These are phyloP conservation scores for Lophiotrema nucula DNA, from an alignment of 495 filamentous ascomycete species.

Conservation along the genomic window DNA sequence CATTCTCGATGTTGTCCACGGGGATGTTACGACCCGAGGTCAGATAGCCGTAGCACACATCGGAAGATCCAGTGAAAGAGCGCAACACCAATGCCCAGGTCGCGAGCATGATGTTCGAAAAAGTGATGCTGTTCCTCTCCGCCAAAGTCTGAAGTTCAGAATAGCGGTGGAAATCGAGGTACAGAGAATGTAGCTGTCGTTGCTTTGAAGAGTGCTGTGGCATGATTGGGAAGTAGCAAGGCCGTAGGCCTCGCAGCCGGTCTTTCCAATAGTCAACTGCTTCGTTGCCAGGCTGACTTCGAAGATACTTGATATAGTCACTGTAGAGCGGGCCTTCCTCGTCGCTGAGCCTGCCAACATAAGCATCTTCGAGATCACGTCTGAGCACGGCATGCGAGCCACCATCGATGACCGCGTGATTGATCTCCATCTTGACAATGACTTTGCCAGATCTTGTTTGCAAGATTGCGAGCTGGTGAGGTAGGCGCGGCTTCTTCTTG, in stretches of 20 bases:
- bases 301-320: slow-evolving; percentile 53
- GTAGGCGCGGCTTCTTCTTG: slow-evolving; percentile 43
- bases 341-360: slow-evolving; percentile 43
- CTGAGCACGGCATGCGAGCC: slow-evolving; percentile 50
- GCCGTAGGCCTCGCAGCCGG: slow-evolving; percentile 50
- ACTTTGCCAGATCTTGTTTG: slow-evolving; percentile 44
- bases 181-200: slow-evolving; percentile 17
- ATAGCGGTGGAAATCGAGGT: slow-evolving; percentile 22
- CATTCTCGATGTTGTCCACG: slow-evolving; percentile 48
- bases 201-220: slow-evolving; percentile 25
- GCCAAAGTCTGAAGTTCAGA: slow-evolving; percentile 21
- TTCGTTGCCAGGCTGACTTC: slow-evolving; percentile 39
- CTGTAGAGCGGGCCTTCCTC: slow-evolving; percentile 52
- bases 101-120: slow-evolving; percentile 23
- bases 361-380: slow-evolving; percentile 50
- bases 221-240: slow-evolving; percentile 51
- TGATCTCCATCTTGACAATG: slow-evolving; percentile 55
- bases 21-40: slow-evolving; percentile 49
- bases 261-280: slow-evolving; percentile 55
- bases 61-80: slow-evolving; percentile 22
- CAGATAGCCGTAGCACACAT: slow-evolving; percentile 33
- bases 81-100: slow-evolving; percentile 32
- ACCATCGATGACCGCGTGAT: slow-evolving; percentile 55
- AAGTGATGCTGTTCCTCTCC: slow-evolving; percentile 21
- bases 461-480: slow-evolving; percentile 53